Conservation (phyloP, 768 basidiomycete genomes). For the Amanita exitialis region DNA sequence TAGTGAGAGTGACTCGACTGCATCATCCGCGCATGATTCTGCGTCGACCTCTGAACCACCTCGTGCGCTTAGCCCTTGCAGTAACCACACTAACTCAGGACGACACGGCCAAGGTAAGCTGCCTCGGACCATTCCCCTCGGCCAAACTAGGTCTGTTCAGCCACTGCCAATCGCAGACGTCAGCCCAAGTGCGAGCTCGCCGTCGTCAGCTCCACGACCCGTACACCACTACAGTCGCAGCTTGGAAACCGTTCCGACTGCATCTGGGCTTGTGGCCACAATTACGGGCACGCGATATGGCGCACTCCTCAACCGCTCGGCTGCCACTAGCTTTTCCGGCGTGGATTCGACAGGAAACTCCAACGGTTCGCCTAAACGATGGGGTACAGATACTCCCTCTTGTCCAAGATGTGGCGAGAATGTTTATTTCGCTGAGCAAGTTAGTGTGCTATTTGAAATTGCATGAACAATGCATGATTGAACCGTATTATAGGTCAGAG, state of each 20-base stretch:
- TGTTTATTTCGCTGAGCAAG: slow-evolving; percentile 85
- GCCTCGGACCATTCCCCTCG: slow-evolving; percentile 46
- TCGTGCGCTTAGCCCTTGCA: neutral
- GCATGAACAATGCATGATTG: neutral
- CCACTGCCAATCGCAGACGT: neutral
- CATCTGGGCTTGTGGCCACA: slow-evolving; percentile 18
- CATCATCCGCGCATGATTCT: neutral
- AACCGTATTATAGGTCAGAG: slow-evolving; percentile 51
- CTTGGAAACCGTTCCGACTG: slow-evolving; percentile 9
- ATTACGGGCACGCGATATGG: slow-evolving; percentile 65
- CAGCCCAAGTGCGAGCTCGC: neutral
- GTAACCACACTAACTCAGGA: slow-evolving; percentile 30
- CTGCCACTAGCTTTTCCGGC: slow-evolving; percentile 11
- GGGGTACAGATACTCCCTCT: slow-evolving; percentile 46
- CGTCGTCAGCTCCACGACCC: slow-evolving; percentile 2
- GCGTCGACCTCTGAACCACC: neutral
- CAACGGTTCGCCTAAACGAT: slow-evolving; percentile 32
- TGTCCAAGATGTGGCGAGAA: slow-evolving; percentile 67
- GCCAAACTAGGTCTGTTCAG: slow-evolving; percentile 18
- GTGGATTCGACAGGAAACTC: slow-evolving; percentile 24
- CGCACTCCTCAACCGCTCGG: slow-evolving; percentile 29
- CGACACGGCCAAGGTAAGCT: slow-evolving; percentile 34
- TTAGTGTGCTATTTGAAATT: slow-evolving; percentile 12
- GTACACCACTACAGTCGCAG: slow-evolving; percentile 7
- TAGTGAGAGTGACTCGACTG: neutral